Conservation (phyloP, 805 yeast species). For the Kluyveromyces aestuarii region DNA sequence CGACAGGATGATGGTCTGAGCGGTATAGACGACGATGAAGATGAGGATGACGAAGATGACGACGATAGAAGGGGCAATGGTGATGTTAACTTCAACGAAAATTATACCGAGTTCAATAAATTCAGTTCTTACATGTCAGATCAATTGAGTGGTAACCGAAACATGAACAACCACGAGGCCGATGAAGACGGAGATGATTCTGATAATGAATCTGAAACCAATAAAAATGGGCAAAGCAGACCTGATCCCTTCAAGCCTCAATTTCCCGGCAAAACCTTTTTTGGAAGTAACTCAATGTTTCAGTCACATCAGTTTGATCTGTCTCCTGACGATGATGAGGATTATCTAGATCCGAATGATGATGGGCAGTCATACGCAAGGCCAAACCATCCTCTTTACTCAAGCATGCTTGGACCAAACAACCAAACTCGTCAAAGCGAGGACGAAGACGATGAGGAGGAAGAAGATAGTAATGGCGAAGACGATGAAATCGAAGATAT, state of each 20-base stretch:
- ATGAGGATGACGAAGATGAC: conserved; percentile 18
- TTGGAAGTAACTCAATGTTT: conserved; percentile 25
- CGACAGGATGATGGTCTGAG: conserved; percentile 25
- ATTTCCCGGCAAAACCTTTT: neutral
- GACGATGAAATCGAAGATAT: conserved; percentile 20
- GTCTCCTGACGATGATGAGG: conserved; percentile 46
- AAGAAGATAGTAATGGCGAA: conserved; percentile 17
- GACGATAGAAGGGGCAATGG: conserved; percentile 16
- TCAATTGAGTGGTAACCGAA: conserved; percentile 13
- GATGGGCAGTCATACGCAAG: conserved; percentile 70
- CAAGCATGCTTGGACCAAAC: conserved; percentile 24
- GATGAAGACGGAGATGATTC: conserved; percentile 12
- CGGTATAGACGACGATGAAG: conserved; percentile 18
- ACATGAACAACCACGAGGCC: conserved; percentile 2
- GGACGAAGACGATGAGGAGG: conserved; percentile 9
- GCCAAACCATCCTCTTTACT: conserved; percentile 49
- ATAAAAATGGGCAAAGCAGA: conserved; percentile 6
- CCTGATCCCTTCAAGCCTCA: conserved; percentile 2
- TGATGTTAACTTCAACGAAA: conserved; percentile 11
- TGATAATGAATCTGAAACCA: conserved; percentile 17
- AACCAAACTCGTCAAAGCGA: neutral
- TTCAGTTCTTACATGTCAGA: conserved; percentile 24
- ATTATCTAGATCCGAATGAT: conserved; percentile 71
- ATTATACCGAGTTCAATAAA: neutral
- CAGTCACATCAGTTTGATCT: conserved; percentile 37